These are phyloP conservation scores for Jamesozyma piceae DNA, from an alignment of 805 yeast genomes.

Conservation along the genomic window DNA sequence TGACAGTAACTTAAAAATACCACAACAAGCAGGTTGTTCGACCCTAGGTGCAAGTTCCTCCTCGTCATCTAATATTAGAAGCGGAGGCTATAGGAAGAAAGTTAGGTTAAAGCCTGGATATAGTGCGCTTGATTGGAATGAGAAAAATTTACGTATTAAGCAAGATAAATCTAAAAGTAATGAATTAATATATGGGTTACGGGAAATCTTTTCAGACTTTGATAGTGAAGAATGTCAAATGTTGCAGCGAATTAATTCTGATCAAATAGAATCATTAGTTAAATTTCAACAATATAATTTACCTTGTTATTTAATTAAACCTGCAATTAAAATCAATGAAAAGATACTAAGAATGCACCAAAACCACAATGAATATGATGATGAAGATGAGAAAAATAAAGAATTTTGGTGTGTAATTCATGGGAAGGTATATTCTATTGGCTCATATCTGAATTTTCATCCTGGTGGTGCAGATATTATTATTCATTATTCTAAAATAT, in stretches of 20 bases:
- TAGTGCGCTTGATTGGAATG: conserved; percentile 28
- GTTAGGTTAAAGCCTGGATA: conserved; percentile 31
- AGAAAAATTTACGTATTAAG: conserved; percentile 12
- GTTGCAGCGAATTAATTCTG: conserved; percentile 10
- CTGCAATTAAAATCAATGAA: conserved; percentile 46
- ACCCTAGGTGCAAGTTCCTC: neutral
- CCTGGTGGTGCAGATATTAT: conserved; percentile 87
- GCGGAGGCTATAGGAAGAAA: conserved; percentile 21
- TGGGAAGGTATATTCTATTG: conserved; percentile 78
- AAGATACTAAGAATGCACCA: conserved; percentile 53
- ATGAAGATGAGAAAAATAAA: conserved; percentile 36
- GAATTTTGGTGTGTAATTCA: conserved; percentile 84
- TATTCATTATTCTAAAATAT: conserved; percentile 49
- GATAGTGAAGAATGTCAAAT: conserved; percentile 7
- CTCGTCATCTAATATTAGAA: neutral
- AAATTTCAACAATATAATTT: conserved; percentile 2
- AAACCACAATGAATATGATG: too few relatives aligned
- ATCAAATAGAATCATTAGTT: neutral
- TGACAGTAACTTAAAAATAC: neutral
- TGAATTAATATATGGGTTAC: conserved; percentile 8
- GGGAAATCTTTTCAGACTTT: neutral
- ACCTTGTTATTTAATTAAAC: conserved; percentile 8
- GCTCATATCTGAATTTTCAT: conserved; percentile 75
- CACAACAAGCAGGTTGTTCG: conserved; percentile 5
- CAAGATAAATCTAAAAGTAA: conserved; percentile 4